Evolutionary conservation across 257 asterid species (phyloP), one percentile per base, ranked within the genome.

Genomic region (Ocimum tenuiflorum): DNA sequence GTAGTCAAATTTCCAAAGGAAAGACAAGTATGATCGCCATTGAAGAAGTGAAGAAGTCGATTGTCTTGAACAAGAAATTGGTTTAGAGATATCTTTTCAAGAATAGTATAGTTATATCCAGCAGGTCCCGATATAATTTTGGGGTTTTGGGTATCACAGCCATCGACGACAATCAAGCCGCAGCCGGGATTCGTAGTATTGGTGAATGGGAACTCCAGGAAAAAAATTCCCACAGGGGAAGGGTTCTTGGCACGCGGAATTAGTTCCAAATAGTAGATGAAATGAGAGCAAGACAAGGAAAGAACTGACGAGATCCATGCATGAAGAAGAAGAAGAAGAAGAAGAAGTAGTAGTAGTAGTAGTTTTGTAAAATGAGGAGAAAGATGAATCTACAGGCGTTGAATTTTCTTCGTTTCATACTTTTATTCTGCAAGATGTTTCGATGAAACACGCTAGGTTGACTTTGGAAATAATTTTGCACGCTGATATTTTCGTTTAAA

Each of bases 161-260:
- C 66, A 4, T 67, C n/a, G 9, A 81, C 54, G 17, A 9, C 11
- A 66, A 71, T 45, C 31, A 74, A 48, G 5, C 88, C 86, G 17
- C 90, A 83, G 0, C 27, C 31, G 3, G 62, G 53, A 3, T 9
- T 52, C 11, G 35, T 2, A 7, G 6, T 1, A 15, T 6, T 7
- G n/a, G 72, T 2, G 69, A 75, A 67, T 0, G 94, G 84, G 17
- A 73, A 77, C n/a, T 20, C 36, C 8, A 85, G 20, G 27, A 12
- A 1, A 3, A 80, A 31, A 2, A n/a, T 22, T 12, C 27, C 74
- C 72, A 55, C 94, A 79, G 9, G 0, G 1, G 72, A 67, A 77
- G 3, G 70, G 49, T 0, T 1, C 1, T 1, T 19, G 70, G 70
- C 85, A 77, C 0, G 6, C 17, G 3, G 74, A 68, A 14, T 36